Evolutionary conservation across 2,329 filamentous ascomycete species (phyloP).

Genomic region (Ciborinia camelliae): DNA sequence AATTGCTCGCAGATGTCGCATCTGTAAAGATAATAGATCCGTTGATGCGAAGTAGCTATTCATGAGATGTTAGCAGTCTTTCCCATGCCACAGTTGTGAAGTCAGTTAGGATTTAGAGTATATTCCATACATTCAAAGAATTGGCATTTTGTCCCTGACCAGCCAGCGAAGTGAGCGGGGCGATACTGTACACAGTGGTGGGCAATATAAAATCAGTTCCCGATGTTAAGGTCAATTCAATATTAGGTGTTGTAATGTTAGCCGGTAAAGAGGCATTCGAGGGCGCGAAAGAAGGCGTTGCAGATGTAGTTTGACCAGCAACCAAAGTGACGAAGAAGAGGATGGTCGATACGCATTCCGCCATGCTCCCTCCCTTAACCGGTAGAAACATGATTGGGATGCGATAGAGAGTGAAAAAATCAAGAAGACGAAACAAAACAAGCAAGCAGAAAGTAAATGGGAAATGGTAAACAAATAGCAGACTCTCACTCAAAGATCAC

Average conservation of each 20-base stretch:
- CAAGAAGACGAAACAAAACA: constrained; percentile 1
- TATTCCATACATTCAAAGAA: constrained; percentile 26
- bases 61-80: not conserved
- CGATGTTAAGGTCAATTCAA: constrained; percentile 21
- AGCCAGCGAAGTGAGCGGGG: constrained; percentile 29
- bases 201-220: constrained; percentile 20
- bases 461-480: not conserved
- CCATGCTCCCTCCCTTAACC: constrained; percentile 30
- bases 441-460: not conserved
- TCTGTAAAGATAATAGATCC: constrained; percentile 17
- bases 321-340: constrained; percentile 25
- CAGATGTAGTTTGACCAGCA: constrained; percentile 25
- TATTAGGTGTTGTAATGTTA: constrained; percentile 23
- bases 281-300: constrained; percentile 24
- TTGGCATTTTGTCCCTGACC: constrained; percentile 27
- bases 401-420: not conserved
- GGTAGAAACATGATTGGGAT: constrained; percentile 30
- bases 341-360: constrained; percentile 23
- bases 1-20: constrained; percentile 19
- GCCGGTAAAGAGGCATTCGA: constrained; percentile 31
- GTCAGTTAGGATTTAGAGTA: not conserved
- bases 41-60: constrained; percentile 22
- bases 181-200: constrained; percentile 27
- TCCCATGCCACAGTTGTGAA: not conserved
- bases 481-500: not conserved